Evolutionary conservation across 805 yeast genomes (phyloP).

Genomic region (Geotrichum ghanense): DNA sequence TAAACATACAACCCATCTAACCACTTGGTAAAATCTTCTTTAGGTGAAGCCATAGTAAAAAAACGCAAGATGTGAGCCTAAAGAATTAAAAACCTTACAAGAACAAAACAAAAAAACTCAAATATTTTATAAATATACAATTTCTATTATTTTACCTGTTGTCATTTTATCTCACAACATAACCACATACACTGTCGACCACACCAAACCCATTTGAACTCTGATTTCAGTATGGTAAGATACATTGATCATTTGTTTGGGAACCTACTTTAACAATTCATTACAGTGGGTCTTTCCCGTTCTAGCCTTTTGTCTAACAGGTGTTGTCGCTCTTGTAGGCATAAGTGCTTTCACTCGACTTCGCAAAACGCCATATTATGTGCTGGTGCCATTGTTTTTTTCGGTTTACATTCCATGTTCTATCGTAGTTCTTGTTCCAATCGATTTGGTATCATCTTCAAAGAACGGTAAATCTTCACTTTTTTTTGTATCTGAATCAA

Average conservation of each 20-base stretch:
- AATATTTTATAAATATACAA: neutral
- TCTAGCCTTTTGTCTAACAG: slow-evolving; percentile 20
- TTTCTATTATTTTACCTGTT: neutral
- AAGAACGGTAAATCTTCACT: slow-evolving; percentile 28
- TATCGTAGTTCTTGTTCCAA: slow-evolving; percentile 60
- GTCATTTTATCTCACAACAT: slow-evolving; percentile 2
- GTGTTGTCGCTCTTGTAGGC: slow-evolving; percentile 25
- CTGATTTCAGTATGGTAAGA: neutral
- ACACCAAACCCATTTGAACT: neutral
- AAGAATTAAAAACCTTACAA: too few species aligned
- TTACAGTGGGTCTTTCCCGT: slow-evolving; percentile 8
- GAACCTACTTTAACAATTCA: neutral
- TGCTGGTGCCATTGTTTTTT: slow-evolving; percentile 37
- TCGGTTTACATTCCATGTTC: slow-evolving; percentile 70
- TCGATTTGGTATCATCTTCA: slow-evolving; percentile 53
- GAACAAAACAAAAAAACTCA: too few species aligned
- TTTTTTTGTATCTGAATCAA: slow-evolving; percentile 37
- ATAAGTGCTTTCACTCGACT: slow-evolving; percentile 29
- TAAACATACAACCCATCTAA: slow-evolving; percentile 11
- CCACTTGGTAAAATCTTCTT: slow-evolving; percentile 10
- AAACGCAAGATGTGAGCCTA: too few species aligned
- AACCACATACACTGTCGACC: neutral
- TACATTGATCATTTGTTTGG: neutral
- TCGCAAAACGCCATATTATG: slow-evolving; percentile 29
- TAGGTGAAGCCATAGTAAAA: too few species aligned